Evolutionary conservation across 2,329 filamentous ascomycete species (phyloP).

Genomic region (Trichocomaceae sp.): DNA sequence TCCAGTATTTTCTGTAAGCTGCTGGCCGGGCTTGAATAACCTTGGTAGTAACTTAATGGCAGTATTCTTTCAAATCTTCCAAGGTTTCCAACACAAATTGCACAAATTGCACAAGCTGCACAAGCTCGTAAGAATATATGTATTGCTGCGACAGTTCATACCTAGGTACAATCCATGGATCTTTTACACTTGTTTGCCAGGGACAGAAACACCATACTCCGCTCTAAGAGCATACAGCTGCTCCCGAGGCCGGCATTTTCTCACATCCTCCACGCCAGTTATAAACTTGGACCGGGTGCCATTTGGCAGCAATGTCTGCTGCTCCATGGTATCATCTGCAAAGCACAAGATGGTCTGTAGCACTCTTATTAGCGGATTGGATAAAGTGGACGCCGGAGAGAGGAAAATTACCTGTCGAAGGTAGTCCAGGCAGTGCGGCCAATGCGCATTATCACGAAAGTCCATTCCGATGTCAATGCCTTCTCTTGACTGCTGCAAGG

Average conservation of each 20-base stretch:
- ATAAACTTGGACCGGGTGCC: neutral
- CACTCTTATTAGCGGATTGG: neutral
- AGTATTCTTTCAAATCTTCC: too few species aligned
- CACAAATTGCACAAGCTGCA: too few species aligned
- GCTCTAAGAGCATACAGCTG: neutral
- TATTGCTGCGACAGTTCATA: too few species aligned
- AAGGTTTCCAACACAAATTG: too few species aligned
- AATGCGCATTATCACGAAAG: neutral
- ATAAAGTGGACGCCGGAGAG: neutral
- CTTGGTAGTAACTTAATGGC: too few species aligned
- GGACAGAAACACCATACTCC: neutral
- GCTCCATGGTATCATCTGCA: neutral
- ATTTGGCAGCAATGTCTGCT: neutral
- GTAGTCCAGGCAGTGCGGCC: slow-evolving; percentile 1
- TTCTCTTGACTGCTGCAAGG: neutral
- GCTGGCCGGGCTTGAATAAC: too few species aligned
- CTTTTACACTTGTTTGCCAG: neutral
- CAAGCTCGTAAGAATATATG: too few species aligned
- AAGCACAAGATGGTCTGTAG: neutral
- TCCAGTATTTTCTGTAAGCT: too few species aligned
- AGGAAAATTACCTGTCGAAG: neutral
- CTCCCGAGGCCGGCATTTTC: neutral
- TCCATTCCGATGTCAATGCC: neutral
- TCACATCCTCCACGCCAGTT: neutral
- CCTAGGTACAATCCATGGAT: too few species aligned